phyloP scores from a whole-genome alignment of 2,329 filamentous ascomycete species.

The Trichoderma sp. region DNA sequence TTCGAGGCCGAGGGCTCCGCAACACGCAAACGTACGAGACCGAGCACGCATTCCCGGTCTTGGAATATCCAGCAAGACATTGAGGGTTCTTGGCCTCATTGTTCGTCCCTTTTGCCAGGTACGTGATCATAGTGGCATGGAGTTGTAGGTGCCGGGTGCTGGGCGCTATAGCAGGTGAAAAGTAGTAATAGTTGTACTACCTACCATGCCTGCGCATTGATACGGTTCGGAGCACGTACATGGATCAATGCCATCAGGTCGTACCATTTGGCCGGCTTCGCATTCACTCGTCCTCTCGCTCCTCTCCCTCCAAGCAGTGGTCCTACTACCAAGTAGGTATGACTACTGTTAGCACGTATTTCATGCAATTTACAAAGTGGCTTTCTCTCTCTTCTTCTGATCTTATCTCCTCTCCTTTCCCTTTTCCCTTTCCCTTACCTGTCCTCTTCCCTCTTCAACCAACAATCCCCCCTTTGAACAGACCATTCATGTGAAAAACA shows the following conservation, averaged over 20 bases:
- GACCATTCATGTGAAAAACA: not conserved
- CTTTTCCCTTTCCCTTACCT: not conserved
- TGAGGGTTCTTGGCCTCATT: conserved; percentile 10
- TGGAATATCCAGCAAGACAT: not conserved
- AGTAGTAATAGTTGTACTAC: not conserved
- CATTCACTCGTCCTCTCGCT: not conserved
- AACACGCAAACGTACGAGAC: conserved; percentile 20
- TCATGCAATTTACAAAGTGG: not conserved
- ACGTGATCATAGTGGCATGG: not conserved
- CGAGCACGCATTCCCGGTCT: conserved; percentile 1
- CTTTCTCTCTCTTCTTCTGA: not conserved
- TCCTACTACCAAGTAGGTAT: not conserved
- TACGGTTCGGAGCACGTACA: not conserved
- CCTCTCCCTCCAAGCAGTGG: conserved; percentile 3
- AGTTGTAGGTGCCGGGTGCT: not conserved
- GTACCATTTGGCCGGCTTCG: conserved; percentile 6
- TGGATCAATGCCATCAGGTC: not conserved
- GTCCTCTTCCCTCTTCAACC: not conserved
- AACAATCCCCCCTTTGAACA: not conserved
- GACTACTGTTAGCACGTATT: not conserved
- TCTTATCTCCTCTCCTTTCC: not conserved
- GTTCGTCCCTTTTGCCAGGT: not conserved
- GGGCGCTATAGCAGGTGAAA: not conserved
- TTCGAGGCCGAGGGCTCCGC: conserved; percentile 20
- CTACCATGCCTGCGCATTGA: not conserved